A percentile compares a stretch with the other conserved stretches of the same genome.
phyloP scores from a whole-genome alignment of 192 early-diverging fungal genomes.

The Entophlyctis luteolus region DNA sequence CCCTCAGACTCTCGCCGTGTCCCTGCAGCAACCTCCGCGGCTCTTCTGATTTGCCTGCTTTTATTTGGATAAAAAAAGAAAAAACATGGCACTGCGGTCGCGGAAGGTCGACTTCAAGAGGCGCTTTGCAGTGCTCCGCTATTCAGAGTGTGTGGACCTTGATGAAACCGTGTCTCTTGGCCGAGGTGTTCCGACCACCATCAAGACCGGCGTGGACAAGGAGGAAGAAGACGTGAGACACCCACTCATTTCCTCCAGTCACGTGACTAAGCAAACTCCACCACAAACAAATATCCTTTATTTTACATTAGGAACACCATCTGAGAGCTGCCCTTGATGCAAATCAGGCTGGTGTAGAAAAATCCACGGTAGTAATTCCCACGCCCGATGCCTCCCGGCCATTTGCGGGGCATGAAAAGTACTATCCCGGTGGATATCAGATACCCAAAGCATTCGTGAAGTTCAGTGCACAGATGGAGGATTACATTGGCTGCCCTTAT shows the following conservation, averaged over 20 bases:
- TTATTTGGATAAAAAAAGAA: too few species aligned
- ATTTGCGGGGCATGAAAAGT: conserved; percentile 62
- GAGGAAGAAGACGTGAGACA: conserved; percentile 86
- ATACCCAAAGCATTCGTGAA: conserved; percentile 77
- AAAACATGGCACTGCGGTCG: conserved; percentile 37
- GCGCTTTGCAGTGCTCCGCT: conserved; percentile 74
- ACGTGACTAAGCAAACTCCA: background rate
- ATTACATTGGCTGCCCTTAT: conserved; percentile 80
- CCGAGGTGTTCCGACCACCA: conserved; percentile 52
- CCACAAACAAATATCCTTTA: background rate
- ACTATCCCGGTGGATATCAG: conserved; percentile 63
- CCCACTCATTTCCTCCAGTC: too few species aligned
- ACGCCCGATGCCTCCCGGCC: conserved; percentile 82
- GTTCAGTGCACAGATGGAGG: conserved; percentile 84
- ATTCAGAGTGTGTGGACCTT: conserved; percentile 77
- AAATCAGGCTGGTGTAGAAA: conserved; percentile 56
- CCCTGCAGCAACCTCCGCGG: too few species aligned
- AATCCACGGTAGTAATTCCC: conserved; percentile 73
- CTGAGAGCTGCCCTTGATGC: conserved; percentile 87
- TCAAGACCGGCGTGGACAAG: conserved; percentile 95
- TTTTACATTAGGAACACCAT: conserved; percentile 76
- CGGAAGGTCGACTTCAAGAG: conserved; percentile 87
- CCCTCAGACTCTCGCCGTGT: too few species aligned
- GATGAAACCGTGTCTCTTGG: conserved; percentile 68
- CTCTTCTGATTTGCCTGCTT: too few species aligned